Evolutionary conservation across 2,329 filamentous ascomycete species (phyloP).

Genomic region (Rhynchosporium graminicola): DNA sequence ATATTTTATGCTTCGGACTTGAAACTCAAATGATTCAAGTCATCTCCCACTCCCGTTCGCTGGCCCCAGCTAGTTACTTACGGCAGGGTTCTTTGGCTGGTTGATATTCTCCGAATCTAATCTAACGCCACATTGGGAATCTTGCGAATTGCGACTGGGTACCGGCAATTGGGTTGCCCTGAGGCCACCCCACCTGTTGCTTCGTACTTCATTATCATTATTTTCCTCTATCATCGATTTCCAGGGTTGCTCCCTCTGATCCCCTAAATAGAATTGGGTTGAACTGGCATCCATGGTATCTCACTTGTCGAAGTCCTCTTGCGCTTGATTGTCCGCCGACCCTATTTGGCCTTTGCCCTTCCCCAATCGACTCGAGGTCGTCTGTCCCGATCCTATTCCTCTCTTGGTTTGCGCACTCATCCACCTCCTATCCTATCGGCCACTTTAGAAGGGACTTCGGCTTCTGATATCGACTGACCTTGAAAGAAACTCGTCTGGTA

Average conservation of each 20-base stretch:
- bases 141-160: not conserved
- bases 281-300: too few species aligned
- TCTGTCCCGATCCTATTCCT: not conserved
- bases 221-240: not conserved
- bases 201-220: not conserved
- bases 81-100: slow-evolving; percentile 5
- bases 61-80: not conserved
- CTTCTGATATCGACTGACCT: not conserved
- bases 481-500: not conserved
- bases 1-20: too few species aligned
- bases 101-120: slow-evolving; percentile 9
- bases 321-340: not conserved
- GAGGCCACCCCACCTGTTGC: not conserved
- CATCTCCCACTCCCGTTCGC: not conserved
- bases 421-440: too few species aligned
- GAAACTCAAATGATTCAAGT: too few species aligned
- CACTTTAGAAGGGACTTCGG: too few species aligned
- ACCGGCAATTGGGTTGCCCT: not conserved
- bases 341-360: not conserved
- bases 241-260: not conserved
- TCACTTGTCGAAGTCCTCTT: not conserved
- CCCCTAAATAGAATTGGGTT: not conserved
- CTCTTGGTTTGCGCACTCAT: too few species aligned
- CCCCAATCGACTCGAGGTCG: not conserved
- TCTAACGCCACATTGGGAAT: slow-evolving; percentile 1